Evolutionary conservation across 202 grass and related monocot species (phyloP).

Genomic region (Zizania palustris): DNA sequence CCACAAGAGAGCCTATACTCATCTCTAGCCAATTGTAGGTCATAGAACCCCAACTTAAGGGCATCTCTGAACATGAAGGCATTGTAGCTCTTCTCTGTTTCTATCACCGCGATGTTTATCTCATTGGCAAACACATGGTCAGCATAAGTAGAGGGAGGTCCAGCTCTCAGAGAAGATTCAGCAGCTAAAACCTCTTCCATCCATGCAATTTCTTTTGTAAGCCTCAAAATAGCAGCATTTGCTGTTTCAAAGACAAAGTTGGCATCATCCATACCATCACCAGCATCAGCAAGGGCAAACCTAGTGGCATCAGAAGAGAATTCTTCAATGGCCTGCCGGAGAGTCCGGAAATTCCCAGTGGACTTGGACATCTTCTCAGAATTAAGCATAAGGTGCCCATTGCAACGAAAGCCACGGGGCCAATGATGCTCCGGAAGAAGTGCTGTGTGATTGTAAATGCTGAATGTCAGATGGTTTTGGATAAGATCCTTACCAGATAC

Average conservation of each 20-base stretch:
- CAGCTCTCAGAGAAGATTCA: slow-evolving; percentile 53
- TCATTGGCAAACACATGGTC: slow-evolving; percentile 67
- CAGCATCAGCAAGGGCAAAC: slow-evolving; percentile 66
- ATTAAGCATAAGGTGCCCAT: slow-evolving; percentile 69
- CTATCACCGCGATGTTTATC: slow-evolving; percentile 57
- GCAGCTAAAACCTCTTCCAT: slow-evolving; percentile 67
- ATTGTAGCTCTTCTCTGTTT: slow-evolving; percentile 63
- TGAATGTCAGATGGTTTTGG: slow-evolving; percentile 77
- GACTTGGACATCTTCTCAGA: slow-evolving; percentile 70
- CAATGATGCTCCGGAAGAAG: slow-evolving; percentile 50
- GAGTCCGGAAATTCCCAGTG: slow-evolving; percentile 62
- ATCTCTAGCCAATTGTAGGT: slow-evolving; percentile 69
- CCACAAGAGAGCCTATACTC: slow-evolving; percentile 70
- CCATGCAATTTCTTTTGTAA: slow-evolving; percentile 75
- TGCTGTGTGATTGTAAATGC: slow-evolving; percentile 68
- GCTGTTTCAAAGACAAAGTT: slow-evolving; percentile 79
- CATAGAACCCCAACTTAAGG: slow-evolving; percentile 67
- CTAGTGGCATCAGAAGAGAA: slow-evolving; percentile 64
- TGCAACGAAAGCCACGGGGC: slow-evolving; percentile 62
- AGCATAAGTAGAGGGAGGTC: slow-evolving; percentile 47
- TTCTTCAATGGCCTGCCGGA: slow-evolving; percentile 58
- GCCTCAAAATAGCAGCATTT: slow-evolving; percentile 72
- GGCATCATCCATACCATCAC: slow-evolving; percentile 71
- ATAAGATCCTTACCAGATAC: slow-evolving; percentile 86
- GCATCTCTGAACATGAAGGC: slow-evolving; percentile 74